phyloP scores from a whole-genome alignment of 257 asterid genomes.

The Solanum microdontum region DNA sequence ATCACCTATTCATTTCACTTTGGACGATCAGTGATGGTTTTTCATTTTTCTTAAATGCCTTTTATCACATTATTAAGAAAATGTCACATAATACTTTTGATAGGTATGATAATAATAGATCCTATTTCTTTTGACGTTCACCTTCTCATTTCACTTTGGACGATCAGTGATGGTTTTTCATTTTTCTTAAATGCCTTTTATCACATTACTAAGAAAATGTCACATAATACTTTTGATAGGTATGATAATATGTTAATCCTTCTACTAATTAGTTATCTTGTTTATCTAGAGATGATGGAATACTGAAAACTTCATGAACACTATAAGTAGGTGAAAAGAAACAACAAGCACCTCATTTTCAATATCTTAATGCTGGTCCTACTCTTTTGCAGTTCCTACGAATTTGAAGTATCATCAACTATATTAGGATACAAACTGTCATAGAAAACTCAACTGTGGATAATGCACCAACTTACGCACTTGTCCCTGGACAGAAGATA shows the following conservation, averaged over 20 bases:
- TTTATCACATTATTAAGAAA: not conserved
- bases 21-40: not conserved
- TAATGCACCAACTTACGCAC: not conserved
- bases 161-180: not conserved
- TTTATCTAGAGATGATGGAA: not conserved
- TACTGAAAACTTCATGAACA: not conserved
- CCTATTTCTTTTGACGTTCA: not conserved
- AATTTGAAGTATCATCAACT: not conserved
- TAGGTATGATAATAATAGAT: not conserved
- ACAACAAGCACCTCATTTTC: not conserved
- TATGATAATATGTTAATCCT: not conserved
- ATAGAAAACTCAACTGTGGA: not conserved
- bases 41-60: not conserved
- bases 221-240: not conserved
- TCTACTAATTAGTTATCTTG: not conserved
- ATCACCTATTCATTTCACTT: not conserved
- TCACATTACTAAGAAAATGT: not conserved
- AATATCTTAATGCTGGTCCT: not conserved
- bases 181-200: not conserved
- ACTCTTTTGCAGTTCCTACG: not conserved
- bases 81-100: not conserved
- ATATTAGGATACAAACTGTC: not conserved
- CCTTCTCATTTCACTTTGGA: not conserved
- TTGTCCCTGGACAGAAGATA: not conserved
- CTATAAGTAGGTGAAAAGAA: not conserved